Base-by-base conservation (phyloP, 305 asterid species). In the Rubia tinctorum region DNA sequence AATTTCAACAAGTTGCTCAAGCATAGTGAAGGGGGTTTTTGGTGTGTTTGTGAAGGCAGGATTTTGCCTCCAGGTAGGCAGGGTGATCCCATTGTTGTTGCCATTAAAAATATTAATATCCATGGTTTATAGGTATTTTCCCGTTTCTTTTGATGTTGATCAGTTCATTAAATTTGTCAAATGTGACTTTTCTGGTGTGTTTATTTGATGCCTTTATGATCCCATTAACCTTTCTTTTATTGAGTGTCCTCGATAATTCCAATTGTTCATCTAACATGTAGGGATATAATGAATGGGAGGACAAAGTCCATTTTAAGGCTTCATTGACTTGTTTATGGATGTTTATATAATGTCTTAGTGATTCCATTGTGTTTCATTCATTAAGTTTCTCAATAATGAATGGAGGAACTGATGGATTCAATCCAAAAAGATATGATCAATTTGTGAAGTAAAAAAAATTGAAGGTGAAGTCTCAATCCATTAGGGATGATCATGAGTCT, bases 1-100 rank as follows among this genome's bases (percentile, higher is more conserved):
- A 85, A 82, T 79, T 93, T 91, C 84, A 86, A 82, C 81, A 84
- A 86, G 55, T 71, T 80, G 81, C 84, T 91, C 69, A 91, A 81
- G 80, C 82, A 91, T 69, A 97, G 98, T 13, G 95, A 88, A 78
- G 98, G 98, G 65, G 97, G 98, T 39, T 93, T 93, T 81, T 97
- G 98, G 30, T 81, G 88, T 77, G 98, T 93, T 27, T 91, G 89
- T 71, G 88, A 91, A 84, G 98, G 91, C 73, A 78, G 82, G 10
- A 80, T 91, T 75, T 75, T n/a, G 76, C 82, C 82, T 44, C 56
- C 74, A 23, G 75, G 66, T 68, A 84, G 86, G 12, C 73, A n/a
- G 2, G 86, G 80, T 8, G 85, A 76, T 69, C 83, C 90, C 68
- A 66, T 79, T 61, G 75, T 82, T 71, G 98, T 88, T 76, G 98